Evolutionary conservation across 768 basidiomycete genomes (phyloP), one percentile per base, ranked within the genome.

Genomic region (Nevesoporus exiguus): DNA sequence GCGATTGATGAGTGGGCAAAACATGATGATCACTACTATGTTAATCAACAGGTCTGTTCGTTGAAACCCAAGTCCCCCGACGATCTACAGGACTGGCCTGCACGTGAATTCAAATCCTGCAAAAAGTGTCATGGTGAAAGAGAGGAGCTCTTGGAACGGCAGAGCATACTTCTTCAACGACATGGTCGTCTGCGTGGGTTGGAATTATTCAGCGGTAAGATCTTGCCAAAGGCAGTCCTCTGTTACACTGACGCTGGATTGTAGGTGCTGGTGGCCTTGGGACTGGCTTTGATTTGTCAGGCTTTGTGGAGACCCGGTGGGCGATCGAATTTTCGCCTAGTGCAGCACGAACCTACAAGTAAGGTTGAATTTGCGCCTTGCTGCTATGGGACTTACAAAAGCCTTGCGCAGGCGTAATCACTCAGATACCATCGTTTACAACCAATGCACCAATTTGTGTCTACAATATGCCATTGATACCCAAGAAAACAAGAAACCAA

Each of bases 191-290:
- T 90, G 21, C 71, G 76, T 49, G 83, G 82, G 2, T 56, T 90
- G 52, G 88, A 90, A 62, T 70, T 90, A 6, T 90, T 89, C 60
- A 77, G 80, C 65, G 88, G 86, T 86, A 62, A 49, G 71, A 58
- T 29, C 49, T 56, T 24, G 22, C 17, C 36, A 27, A 14, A 33
- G 24, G 15, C 51, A 21, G 14, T 19, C 30, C 33, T 22, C 19
- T 24, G 30, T 43, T 15, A 24, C 40, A 39, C 24, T 45, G 8
- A 62, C 40, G 2, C 30, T 29, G 29, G 8, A 46, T 50, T 42
- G 15, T 53, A 89, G 87, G 88, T 66, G 88, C 86, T 34, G 88
- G 88, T 47, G 88, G 88, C 3, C 75, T 91, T 7, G 84, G 86
- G 3, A 78, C 82, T 33, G 88, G 89, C 1, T 71, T 90, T 53